A percentile compares a stretch with the other conserved stretches of the same genome.
These are phyloP conservation scores for Rhododendron kiyosumense DNA, from an alignment of 148 eudicot species.

Conservation along the genomic window DNA sequence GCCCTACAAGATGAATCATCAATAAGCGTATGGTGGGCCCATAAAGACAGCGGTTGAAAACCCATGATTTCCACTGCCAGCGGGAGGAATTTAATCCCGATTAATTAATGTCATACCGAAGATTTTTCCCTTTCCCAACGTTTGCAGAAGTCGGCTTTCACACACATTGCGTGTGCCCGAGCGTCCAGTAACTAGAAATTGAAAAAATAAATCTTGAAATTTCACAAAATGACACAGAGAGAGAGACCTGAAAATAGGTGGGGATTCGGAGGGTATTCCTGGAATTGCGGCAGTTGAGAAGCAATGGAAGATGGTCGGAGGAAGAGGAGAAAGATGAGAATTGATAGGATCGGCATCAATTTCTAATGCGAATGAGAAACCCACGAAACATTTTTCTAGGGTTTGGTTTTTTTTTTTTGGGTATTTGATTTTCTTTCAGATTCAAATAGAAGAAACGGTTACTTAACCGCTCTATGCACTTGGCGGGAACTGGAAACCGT, in stretches of 20 bases:
- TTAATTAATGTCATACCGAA: neutral
- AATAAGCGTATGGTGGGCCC: too few species aligned
- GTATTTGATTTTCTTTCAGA: neutral
- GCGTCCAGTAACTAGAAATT: neutral
- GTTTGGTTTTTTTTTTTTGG: neutral
- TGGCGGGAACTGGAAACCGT: conserved; percentile 15
- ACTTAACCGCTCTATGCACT: conserved; percentile 8
- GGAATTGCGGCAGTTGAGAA: neutral
- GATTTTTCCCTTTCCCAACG: neutral
- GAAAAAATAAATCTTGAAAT: neutral
- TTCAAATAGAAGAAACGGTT: conserved; percentile 15
- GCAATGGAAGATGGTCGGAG: neutral
- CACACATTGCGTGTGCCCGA: neutral
- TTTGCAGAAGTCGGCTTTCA: neutral
- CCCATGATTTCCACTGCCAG: too few species aligned
- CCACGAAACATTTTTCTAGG: neutral
- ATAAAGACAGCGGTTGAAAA: too few species aligned
- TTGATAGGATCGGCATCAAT: conserved; percentile 5
- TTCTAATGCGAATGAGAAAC: neutral
- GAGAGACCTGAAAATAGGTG: conserved; percentile 19
- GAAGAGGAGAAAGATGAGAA: conserved; percentile 10
- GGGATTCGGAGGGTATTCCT: conserved; percentile 3
- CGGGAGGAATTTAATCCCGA: too few species aligned
- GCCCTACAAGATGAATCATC: too few species aligned
- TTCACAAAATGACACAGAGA: neutral